These are phyloP conservation scores for Exophiala xenobiotica DNA, from an alignment of 2,329 filamentous ascomycete genomes.

Conservation along the genomic window DNA sequence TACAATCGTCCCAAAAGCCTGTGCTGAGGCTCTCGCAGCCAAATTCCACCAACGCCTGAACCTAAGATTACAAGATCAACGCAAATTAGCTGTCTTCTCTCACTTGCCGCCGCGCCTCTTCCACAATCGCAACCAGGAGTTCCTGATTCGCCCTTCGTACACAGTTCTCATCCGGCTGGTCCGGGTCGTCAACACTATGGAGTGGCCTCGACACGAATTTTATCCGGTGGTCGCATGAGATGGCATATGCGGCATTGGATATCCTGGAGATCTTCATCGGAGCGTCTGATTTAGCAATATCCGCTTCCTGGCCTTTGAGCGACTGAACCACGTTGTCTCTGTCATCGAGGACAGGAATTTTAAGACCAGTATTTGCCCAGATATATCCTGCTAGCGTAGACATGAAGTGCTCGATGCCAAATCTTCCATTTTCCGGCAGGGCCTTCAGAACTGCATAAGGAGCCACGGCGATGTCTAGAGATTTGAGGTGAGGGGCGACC, in stretches of 20 bases:
- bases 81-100: slow-evolving; percentile 1
- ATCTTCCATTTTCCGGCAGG: neutral
- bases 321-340: neutral
- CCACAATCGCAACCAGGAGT: slow-evolving; percentile 17
- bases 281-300: neutral
- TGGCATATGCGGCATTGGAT: slow-evolving; percentile 21
- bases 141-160: slow-evolving; percentile 21
- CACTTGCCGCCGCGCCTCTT: slow-evolving; percentile 13
- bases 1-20: too few relatives aligned
- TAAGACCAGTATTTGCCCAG: slow-evolving; percentile 13
- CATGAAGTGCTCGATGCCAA: slow-evolving; percentile 13
- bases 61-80: too few relatives aligned
- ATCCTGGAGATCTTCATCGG: slow-evolving; percentile 26
- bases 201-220: slow-evolving; percentile 24
- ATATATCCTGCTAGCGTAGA: slow-evolving; percentile 12
- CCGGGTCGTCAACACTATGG: slow-evolving; percentile 7
- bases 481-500: slow-evolving; percentile 24
- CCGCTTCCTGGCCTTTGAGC: neutral
- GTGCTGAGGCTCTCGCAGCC: too few relatives aligned
- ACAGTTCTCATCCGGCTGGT: slow-evolving; percentile 14
- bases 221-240: slow-evolving; percentile 22
- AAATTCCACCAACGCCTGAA: too few relatives aligned
- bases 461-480: slow-evolving; percentile 23
- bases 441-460: slow-evolving; percentile 12
- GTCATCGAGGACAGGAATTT: slow-evolving; percentile 4